Conservation (phyloP, 257 asterid species). For the Agastache rugosa region DNA sequence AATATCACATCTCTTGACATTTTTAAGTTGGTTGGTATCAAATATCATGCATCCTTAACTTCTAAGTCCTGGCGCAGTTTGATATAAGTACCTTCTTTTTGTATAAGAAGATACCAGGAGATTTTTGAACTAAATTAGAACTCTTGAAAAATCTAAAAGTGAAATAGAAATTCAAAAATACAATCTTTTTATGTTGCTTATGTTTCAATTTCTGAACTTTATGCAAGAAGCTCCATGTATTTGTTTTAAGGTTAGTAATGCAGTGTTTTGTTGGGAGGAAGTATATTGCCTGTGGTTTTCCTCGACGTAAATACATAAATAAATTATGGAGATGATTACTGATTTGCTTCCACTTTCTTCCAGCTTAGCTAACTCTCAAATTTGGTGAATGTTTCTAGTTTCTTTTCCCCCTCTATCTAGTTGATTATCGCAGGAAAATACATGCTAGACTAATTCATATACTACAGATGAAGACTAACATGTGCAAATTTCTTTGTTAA, state of each 20-base stretch:
- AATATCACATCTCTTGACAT: neutral
- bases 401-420: slow-evolving; percentile 2
- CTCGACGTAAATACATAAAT: neutral
- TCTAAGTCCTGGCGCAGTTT: slow-evolving; percentile 24
- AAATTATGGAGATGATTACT: slow-evolving; percentile 6
- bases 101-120: slow-evolving; percentile 3
- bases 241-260: slow-evolving; percentile 15
- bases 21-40: slow-evolving; percentile 20
- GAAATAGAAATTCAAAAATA: slow-evolving; percentile 6
- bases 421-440: slow-evolving; percentile 2
- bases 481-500: neutral
- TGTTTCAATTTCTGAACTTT: slow-evolving; percentile 20
- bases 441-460: neutral
- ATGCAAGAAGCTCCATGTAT: slow-evolving; percentile 4
- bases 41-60: slow-evolving; percentile 24
- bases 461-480: neutral
- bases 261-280: slow-evolving; percentile 15
- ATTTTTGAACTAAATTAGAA: neutral
- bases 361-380: slow-evolving; percentile 10
- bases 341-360: neutral
- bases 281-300: slow-evolving; percentile 22
- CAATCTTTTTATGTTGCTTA: slow-evolving; percentile 5
- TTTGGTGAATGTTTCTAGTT: slow-evolving; percentile 1
- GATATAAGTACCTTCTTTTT: slow-evolving; percentile 1
- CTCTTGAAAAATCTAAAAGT: neutral